phyloP scores from a whole-genome alignment of 371 early-diverging fungal genomes.

The Haplosporangium sp. region DNA sequence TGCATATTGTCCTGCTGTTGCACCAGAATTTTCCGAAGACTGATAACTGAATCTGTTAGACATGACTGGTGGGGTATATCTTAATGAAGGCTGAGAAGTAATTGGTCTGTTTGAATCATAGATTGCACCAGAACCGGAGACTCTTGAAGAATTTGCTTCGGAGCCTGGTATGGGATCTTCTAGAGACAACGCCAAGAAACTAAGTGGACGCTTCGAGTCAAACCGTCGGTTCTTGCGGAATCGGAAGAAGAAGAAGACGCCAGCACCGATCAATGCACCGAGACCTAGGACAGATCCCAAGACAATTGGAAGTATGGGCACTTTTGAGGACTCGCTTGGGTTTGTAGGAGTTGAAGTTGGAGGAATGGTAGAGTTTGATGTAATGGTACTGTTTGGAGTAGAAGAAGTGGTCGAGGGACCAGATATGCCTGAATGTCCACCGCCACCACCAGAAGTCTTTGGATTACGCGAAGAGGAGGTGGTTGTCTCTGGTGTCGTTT shows the following conservation, averaged over 20 bases:
- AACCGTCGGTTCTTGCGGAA: conserved; percentile 43
- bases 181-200: conserved; percentile 45
- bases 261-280: conserved; percentile 28
- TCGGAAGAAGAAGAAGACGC: conserved; percentile 38
- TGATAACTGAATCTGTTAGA: background rate
- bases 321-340: conserved; percentile 12
- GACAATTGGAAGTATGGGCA: conserved; percentile 37
- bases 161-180: conserved; percentile 29
- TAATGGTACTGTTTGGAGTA: background rate
- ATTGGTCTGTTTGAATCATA: conserved; percentile 30
- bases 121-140: conserved; percentile 18
- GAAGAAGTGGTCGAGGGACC: background rate
- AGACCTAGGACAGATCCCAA: conserved; percentile 39
- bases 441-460: background rate
- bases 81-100: conserved; percentile 33
- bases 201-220: conserved; percentile 46
- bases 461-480: background rate
- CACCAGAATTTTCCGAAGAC: conserved; percentile 2
- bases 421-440: too few relatives aligned
- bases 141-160: conserved; percentile 21
- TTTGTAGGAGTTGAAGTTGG: conserved; percentile 10
- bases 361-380: conserved; percentile 6
- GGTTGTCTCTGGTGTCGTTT: background rate
- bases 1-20: conserved; percentile 21
- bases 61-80: conserved; percentile 41